phyloP scores from a whole-genome alignment of 176 grass and related monocot genomes.

The Miscanthus lutarioriparius region DNA sequence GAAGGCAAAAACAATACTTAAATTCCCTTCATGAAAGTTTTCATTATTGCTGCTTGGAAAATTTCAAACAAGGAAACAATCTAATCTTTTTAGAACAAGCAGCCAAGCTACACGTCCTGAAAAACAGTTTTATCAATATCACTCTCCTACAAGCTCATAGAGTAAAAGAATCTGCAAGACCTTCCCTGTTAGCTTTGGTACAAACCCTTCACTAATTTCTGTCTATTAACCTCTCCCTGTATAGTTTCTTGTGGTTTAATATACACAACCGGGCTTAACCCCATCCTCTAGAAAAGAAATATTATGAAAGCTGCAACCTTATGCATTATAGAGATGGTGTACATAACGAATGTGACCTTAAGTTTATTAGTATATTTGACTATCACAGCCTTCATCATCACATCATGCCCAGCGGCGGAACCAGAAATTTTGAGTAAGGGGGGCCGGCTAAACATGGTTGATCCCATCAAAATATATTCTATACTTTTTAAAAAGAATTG shows the following conservation, averaged over 20 bases:
- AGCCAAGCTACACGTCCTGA: neutral
- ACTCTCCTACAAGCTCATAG: neutral
- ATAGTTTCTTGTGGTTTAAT: neutral
- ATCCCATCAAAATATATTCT: no score
- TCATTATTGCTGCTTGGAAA: no score
- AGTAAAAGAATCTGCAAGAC: neutral
- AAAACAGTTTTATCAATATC: neutral
- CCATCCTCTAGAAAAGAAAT: neutral
- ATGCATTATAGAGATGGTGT: neutral
- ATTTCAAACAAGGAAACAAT: no score
- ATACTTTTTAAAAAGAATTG: no score
- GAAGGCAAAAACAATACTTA: neutral
- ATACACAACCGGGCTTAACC: neutral
- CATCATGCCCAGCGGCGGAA: no score
- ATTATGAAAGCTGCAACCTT: neutral
- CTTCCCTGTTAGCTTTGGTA: neutral
- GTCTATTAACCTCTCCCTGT: neutral
- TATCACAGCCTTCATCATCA: neutral
- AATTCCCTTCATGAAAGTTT: neutral
- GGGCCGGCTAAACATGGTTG: no score
- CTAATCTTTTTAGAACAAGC: neutral
- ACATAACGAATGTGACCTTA: neutral
- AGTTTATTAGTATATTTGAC: neutral
- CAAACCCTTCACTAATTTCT: neutral
- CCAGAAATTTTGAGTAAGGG: no score